phyloP scores from a whole-genome alignment of 2,329 filamentous ascomycete genomes.

The Colletotrichum abscissum region DNA sequence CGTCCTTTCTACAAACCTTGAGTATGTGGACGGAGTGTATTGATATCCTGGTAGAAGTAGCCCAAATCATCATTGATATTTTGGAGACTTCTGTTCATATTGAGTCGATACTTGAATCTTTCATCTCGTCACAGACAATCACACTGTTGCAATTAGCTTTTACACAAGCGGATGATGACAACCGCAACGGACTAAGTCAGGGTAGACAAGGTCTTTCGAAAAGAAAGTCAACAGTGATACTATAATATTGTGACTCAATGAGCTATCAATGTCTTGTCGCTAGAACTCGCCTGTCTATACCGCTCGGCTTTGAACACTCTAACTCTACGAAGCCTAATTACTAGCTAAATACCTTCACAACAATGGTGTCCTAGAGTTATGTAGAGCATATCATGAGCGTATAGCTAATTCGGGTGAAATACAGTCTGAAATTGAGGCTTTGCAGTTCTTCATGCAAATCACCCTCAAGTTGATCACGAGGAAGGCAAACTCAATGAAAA shows the following conservation, averaged over 20 bases:
- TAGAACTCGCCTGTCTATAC: background rate
- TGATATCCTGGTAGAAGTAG: background rate
- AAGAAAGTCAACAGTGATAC: background rate
- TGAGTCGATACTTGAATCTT: background rate
- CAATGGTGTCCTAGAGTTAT: background rate
- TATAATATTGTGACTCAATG: too few species aligned
- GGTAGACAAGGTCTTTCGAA: background rate
- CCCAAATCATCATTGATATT: background rate
- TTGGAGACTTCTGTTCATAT: background rate
- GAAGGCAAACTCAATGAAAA: background rate
- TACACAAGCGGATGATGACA: background rate
- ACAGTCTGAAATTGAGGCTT: too few species aligned
- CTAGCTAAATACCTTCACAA: too few species aligned
- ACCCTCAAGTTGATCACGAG: background rate
- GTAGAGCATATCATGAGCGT: background rate
- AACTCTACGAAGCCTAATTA: background rate
- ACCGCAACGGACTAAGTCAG: background rate
- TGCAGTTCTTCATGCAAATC: background rate
- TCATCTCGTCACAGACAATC: background rate
- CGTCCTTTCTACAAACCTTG: background rate
- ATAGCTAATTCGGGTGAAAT: background rate
- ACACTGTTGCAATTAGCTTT: background rate
- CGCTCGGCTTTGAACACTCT: background rate
- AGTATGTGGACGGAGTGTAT: too few species aligned
- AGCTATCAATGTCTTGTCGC: background rate